Conservation (phyloP, 2,329 filamentous ascomycete species). For the Aureobasidium sp. region DNA sequence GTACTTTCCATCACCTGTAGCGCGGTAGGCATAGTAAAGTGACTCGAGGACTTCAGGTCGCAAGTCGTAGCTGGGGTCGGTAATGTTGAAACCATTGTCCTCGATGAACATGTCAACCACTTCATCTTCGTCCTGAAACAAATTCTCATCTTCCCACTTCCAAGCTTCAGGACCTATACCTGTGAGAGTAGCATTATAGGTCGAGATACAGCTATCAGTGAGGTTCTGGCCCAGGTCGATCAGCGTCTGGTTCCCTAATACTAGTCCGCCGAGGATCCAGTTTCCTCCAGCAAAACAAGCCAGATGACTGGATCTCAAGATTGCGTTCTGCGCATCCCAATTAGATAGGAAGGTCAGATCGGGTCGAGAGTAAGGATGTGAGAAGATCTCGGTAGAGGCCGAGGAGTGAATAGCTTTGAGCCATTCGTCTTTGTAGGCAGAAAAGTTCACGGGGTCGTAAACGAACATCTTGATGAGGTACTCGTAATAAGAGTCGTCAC, state of each 20-base stretch:
- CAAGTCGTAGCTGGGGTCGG: constrained; percentile 53
- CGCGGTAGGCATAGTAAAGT: constrained; percentile 78
- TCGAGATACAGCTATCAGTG: constrained; percentile 63
- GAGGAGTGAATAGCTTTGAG: constrained; percentile 65
- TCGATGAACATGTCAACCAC: constrained; percentile 49
- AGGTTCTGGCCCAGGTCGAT: constrained; percentile 66
- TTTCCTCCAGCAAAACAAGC: constrained; percentile 80
- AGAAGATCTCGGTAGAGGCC: constrained; percentile 57
- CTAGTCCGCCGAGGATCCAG: constrained; percentile 72
- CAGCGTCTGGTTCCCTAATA: constrained; percentile 58
- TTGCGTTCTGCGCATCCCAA: constrained; percentile 41
- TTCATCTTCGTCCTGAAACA: background rate
- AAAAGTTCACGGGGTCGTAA: constrained; percentile 61
- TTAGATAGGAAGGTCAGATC: constrained; percentile 65
- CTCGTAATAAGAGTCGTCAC: constrained; percentile 76
- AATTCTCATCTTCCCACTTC: constrained; percentile 32
- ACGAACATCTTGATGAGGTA: constrained; percentile 88
- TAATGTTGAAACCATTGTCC: constrained; percentile 62
- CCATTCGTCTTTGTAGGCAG: constrained; percentile 62
- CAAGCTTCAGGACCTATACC: constrained; percentile 65
- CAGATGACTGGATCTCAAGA: constrained; percentile 42
- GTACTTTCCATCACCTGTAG: constrained; percentile 66
- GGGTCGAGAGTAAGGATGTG: constrained; percentile 55
- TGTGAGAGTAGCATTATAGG: constrained; percentile 60
- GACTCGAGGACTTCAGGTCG: constrained; percentile 73